Conservation (phyloP, 176 grass and related monocot species). For the Phragmites australis region DNA sequence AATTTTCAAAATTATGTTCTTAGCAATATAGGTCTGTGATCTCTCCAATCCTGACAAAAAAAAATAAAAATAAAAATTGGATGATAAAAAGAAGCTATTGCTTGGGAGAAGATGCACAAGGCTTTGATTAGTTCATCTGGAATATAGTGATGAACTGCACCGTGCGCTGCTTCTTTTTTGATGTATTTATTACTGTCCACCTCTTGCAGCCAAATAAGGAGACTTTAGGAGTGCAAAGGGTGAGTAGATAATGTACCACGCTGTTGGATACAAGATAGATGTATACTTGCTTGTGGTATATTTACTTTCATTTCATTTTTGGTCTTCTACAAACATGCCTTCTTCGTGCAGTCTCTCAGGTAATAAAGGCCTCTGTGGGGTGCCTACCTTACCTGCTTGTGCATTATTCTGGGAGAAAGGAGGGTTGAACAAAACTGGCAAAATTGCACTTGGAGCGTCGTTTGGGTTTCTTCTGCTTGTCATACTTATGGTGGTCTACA, state of each 20-base stretch:
- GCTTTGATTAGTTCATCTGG: neutral
- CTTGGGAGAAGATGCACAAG: neutral
- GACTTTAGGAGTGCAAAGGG: neutral
- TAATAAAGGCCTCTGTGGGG: conserved; percentile 94
- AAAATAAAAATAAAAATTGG: neutral
- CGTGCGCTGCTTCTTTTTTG: neutral
- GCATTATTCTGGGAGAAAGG: conserved; percentile 94
- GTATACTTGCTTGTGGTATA: neutral
- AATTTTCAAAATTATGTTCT: neutral
- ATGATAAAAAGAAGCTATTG: neutral
- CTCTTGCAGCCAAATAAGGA: neutral
- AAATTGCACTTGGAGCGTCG: conserved; percentile 84
- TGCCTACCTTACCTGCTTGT: conserved; percentile 84
- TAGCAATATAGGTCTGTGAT: neutral
- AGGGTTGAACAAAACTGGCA: conserved; percentile 77
- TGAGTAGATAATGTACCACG: neutral
- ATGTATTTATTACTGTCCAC: neutral
- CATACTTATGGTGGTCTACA: conserved; percentile 75
- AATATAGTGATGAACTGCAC: neutral
- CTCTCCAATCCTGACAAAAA: neutral
- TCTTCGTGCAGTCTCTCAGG: conserved; percentile 73
- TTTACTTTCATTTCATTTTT: neutral
- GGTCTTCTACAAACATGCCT: neutral
- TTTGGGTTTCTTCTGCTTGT: conserved; percentile 68
- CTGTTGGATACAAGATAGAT: neutral